Evolutionary conservation across 2,329 filamentous ascomycete genomes (phyloP), one percentile per base, ranked within the genome.

Genomic region (Fusarium lyarnte): DNA sequence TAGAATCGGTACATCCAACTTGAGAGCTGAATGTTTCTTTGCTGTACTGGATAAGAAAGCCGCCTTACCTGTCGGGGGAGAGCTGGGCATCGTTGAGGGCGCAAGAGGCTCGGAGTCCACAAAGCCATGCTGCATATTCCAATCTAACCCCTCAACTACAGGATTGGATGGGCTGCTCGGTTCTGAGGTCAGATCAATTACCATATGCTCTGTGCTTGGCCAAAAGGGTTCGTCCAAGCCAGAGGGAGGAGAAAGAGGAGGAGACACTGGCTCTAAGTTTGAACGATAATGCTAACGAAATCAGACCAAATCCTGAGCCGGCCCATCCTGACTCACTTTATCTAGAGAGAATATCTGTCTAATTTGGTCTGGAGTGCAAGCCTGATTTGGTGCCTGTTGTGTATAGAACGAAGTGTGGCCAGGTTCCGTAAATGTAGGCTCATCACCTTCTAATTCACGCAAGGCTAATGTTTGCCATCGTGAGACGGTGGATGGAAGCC

Each of bases 101-200:
- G 63, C 55, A 23, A 38, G 19, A 11, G 73, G 68, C 16, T 75
- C 74, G 5, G 76, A 78, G 46, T 76, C 75, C 12, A 79, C 9
- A n/a, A 39, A 55, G 1, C 58, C 74, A 31, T 54, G 29, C 38
- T 58, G 36, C 6, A 66, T 17, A 16, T 46, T 54, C 38, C 60
- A 53, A 47, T 75, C 47, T 11, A 76, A 21, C 36, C 58, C 49
- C 14, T 59, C 31, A 46, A 62, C 49, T 3, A 43, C 27, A 3
- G 31, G 7, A 8, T 63, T 52, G 11, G 49, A n/a, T 5, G 79
- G 78, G 27, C 72, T 82, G 19, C 46, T 66, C 17, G 81, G 78
- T 5, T 81, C 80, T 1, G 80, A 80, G 33, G 77, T 77, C 2
- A 79, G 58, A 39, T 80, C 77, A 6, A 83, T 75, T 7, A 73